phyloP scores from a whole-genome alignment of 129 eudicot species.

The Pulicaria dysenterica region DNA sequence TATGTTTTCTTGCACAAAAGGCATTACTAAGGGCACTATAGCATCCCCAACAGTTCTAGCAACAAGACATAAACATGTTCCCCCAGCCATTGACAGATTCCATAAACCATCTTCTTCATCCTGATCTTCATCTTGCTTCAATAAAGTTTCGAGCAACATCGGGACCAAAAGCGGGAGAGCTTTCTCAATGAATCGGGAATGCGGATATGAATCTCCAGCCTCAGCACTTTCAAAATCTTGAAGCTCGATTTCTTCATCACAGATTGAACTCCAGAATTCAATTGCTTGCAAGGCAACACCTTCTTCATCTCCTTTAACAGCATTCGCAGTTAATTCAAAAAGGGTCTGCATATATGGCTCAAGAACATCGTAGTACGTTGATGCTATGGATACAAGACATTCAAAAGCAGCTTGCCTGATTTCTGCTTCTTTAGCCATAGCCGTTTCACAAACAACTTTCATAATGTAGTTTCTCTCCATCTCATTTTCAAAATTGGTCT shows the following conservation, averaged over 20 bases:
- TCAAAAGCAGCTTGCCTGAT: conserved; percentile 90
- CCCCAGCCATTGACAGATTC: conserved; percentile 95
- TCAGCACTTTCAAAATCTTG: conserved; percentile 61
- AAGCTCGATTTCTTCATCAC: conserved; percentile 90
- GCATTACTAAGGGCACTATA: conserved; percentile 81
- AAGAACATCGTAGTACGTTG: conserved; percentile 76
- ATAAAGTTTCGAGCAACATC: conserved; percentile 77
- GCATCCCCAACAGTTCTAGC: conserved; percentile 92
- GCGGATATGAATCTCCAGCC: conserved; percentile 68
- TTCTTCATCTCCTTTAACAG: conserved; percentile 89
- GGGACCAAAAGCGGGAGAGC: conserved; percentile 73
- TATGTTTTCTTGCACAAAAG: conserved; percentile 72
- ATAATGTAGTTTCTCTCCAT: conserved; percentile 82
- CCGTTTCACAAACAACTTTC: conserved; percentile 88
- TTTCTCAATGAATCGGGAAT: conserved; percentile 73
- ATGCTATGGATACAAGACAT: conserved; percentile 88
- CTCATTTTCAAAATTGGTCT: conserved; percentile 78
- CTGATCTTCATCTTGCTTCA: conserved; percentile 91
- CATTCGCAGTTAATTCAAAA: conserved; percentile 76
- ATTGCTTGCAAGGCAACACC: conserved; percentile 89
- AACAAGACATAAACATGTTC: conserved; percentile 87
- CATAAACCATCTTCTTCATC: conserved; percentile 85
- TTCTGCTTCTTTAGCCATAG: conserved; percentile 67
- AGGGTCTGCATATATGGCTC: conserved; percentile 90
- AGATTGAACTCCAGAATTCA: conserved; percentile 92